These are phyloP conservation scores for Willaertia magna DNA, from an alignment of 208 protist species.

Conservation along the genomic window DNA sequence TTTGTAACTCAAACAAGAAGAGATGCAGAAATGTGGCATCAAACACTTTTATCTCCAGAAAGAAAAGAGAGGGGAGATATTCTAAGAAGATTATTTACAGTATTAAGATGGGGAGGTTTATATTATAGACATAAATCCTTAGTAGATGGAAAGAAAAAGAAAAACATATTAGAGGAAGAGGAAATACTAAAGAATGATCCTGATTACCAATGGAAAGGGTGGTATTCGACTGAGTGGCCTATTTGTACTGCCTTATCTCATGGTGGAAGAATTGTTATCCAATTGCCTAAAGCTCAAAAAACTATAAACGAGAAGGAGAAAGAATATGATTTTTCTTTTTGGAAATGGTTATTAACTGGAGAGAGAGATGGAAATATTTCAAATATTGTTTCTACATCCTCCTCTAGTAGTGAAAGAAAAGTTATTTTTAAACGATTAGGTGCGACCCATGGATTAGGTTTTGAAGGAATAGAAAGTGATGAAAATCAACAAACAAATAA, in stretches of 20 bases:
- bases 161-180: too few relatives aligned
- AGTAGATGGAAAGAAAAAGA: background rate
- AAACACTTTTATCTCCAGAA: background rate
- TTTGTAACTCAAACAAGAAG: background rate
- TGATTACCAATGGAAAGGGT: background rate
- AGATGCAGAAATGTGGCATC: background rate
- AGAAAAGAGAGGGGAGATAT: background rate
- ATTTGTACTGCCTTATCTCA: background rate
- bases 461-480: background rate
- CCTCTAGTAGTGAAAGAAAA: background rate
- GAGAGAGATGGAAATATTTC: background rate
- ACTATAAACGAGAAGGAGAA: background rate
- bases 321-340: background rate
- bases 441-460: background rate
- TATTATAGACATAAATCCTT: background rate
- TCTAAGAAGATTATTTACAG: background rate
- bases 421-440: background rate
- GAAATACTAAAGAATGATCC: too few relatives aligned
- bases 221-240: background rate
- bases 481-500: background rate
- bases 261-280: background rate
- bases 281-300: background rate
- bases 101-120: background rate
- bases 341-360: constrained; percentile 3
- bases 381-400: background rate